Percentiles rank a stretch among this genome's conserved stretches.
phyloP scores from a whole-genome alignment of 495 filamentous ascomycete genomes.

The Penicillium ucsense region DNA sequence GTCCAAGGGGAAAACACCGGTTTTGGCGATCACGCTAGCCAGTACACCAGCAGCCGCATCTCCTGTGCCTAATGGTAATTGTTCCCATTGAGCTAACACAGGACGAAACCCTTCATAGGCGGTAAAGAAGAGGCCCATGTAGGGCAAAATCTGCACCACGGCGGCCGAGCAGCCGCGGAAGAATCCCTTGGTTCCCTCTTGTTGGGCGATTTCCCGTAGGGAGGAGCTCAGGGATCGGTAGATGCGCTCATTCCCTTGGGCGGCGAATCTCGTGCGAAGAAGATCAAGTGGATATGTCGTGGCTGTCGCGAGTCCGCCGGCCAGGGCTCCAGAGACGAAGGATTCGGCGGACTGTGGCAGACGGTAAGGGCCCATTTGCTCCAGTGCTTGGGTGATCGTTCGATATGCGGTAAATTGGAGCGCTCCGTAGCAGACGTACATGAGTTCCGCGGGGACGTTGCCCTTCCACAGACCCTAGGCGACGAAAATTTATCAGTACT shows the following conservation, averaged over 20 bases:
- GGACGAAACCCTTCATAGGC: slow-evolving; percentile 66
- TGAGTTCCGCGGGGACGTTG: slow-evolving; percentile 86
- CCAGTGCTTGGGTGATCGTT: slow-evolving; percentile 51
- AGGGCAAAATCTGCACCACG: slow-evolving; percentile 79
- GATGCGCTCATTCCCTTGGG: slow-evolving; percentile 75
- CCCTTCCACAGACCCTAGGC: slow-evolving; percentile 84
- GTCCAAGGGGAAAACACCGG: slow-evolving; percentile 87
- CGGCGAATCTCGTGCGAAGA: slow-evolving; percentile 88
- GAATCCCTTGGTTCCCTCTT: slow-evolving; percentile 71
- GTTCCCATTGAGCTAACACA: slow-evolving; percentile 37
- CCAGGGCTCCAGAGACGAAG: slow-evolving; percentile 72
- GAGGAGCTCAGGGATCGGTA: slow-evolving; percentile 61
- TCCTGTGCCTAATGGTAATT: slow-evolving; percentile 60
- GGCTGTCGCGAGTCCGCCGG: slow-evolving; percentile 72
- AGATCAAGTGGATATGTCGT: slow-evolving; percentile 89
- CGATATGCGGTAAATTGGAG: slow-evolving; percentile 90
- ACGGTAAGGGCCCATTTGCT: slow-evolving; percentile 37
- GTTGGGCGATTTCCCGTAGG: slow-evolving; percentile 56
- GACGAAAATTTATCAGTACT: too few species aligned
- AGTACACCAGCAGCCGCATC: slow-evolving; percentile 75
- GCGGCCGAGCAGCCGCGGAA: slow-evolving; percentile 78
- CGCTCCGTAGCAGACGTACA: slow-evolving; percentile 84
- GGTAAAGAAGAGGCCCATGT: slow-evolving; percentile 94
- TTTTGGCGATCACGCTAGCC: slow-evolving; percentile 74
- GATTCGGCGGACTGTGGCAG: slow-evolving; percentile 51